Evolutionary conservation across 225 moss, liverwort and hornwort species (phyloP), one percentile per base, ranked within the genome.

Genomic region (Sphagnum contortum): DNA sequence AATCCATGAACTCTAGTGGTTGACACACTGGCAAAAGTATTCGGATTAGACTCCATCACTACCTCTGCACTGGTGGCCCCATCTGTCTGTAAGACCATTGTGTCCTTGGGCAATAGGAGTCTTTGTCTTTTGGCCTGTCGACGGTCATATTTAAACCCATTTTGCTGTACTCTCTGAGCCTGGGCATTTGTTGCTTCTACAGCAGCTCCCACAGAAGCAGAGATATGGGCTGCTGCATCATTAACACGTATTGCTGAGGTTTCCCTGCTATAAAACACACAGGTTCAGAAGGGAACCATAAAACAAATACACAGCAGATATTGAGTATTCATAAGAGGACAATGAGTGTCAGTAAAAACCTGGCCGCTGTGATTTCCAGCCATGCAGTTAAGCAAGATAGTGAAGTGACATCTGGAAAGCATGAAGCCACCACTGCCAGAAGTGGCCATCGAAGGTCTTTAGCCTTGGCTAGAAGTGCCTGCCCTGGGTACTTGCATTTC

Each of bases 381-480:
- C 96, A 98, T 12, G 83, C 87, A 64, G 89, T 90, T 76, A 98
- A 79, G 77, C 96, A 98, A 76, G 85, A 80, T 63, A 93, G 85
- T 64, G 96, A 69, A 55, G 87, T 87, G 59, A 93, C 91, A 75
- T 98, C 92, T 57, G 78, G 50, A 74, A 76, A 75, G 74, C 96
- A 98, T 55, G 96, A 93, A 12, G 89, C 96, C 68, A 93, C 91
- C 61, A 98, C 77, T 12, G 96, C 92, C 66, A 98, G 77, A 65
- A 98, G 80, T 52, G 90, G 87, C 96, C 96, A 98, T 55, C 87
- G 83, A 64, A 92, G 62, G 59, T 79, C 75, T 77, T 89, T 90
- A 47, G 96, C 89, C 77, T 88, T 89, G 10, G 62, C 80, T 72
- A 98, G 76, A 60, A 98, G 80, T 73, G 83, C 85, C 76, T 80